Conservation (phyloP, 2,329 filamentous ascomycete genomes). For the Alternaria sp. region DNA sequence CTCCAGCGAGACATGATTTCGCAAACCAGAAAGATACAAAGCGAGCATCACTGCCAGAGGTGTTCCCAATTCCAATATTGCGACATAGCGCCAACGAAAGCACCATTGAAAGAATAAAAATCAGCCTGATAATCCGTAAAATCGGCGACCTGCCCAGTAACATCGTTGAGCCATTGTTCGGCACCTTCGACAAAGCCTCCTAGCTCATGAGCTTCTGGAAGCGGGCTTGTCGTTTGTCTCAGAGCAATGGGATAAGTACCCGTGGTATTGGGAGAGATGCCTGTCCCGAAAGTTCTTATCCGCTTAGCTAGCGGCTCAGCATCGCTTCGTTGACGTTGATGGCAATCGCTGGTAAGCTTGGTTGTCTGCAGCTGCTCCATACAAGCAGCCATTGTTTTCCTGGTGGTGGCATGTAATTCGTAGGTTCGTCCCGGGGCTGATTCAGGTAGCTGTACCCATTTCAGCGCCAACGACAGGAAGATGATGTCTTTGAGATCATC, state of each 20-base stretch:
- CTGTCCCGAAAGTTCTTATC: too few relatives aligned
- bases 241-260: too few relatives aligned
- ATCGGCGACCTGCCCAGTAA: too few relatives aligned
- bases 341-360: too few relatives aligned
- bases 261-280: too few relatives aligned
- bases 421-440: not conserved
- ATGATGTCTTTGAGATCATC: conserved; percentile 32
- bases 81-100: conserved; percentile 12
- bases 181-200: conserved; percentile 4
- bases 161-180: conserved; percentile 23
- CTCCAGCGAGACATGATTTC: not conserved
- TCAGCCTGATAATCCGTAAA: too few relatives aligned
- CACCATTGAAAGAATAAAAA: too few relatives aligned
- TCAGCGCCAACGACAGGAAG: conserved; percentile 24
- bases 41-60: conserved; percentile 28
- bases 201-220: not conserved
- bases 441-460: conserved; percentile 17
- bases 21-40: not conserved
- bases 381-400: conserved; percentile 17
- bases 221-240: too few relatives aligned
- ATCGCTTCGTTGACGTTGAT: conserved; percentile 2
- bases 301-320: not conserved
- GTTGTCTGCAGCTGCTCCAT: conserved; percentile 19
- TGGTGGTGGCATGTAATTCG: conserved; percentile 7
- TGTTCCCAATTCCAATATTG: conserved; percentile 19